Conservation (phyloP, 2,329 filamentous ascomycete genomes). For the Sordariomycetes sp. region DNA sequence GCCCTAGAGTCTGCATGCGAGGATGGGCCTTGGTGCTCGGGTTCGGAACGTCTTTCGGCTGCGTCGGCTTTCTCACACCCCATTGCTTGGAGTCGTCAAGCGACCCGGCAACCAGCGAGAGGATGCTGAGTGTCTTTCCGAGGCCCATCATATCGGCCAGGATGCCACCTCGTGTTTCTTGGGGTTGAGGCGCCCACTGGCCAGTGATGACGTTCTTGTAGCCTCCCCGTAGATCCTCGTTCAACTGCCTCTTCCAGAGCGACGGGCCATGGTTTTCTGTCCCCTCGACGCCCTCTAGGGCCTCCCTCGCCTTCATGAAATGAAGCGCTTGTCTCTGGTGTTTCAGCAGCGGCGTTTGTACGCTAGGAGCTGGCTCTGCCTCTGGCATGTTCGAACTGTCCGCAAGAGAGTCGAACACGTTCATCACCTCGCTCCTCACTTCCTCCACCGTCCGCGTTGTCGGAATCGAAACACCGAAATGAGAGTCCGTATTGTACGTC, state of each 20-base stretch:
- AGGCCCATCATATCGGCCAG: slow-evolving; percentile 81
- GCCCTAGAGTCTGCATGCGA: slow-evolving; percentile 21
- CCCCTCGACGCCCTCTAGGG: slow-evolving; percentile 42
- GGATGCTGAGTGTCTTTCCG: slow-evolving; percentile 76
- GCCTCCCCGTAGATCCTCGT: slow-evolving; percentile 11
- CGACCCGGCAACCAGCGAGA: slow-evolving; percentile 62
- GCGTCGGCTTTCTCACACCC: slow-evolving; percentile 36
- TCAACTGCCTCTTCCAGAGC: slow-evolving; percentile 55
- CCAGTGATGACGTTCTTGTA: slow-evolving; percentile 84
- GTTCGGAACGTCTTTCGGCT: slow-evolving; percentile 27
- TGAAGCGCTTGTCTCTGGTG: slow-evolving; percentile 86
- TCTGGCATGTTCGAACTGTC: slow-evolving; percentile 63
- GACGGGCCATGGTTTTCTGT: slow-evolving; percentile 52
- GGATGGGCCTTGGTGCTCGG: slow-evolving; percentile 17
- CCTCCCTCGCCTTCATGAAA: slow-evolving; percentile 75
- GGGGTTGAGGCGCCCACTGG: slow-evolving; percentile 39
- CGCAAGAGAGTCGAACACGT: slow-evolving; percentile 76
- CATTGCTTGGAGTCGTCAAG: slow-evolving; percentile 50
- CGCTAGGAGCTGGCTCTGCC: slow-evolving; percentile 47
- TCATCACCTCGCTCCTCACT: slow-evolving; percentile 69
- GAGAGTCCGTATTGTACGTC: slow-evolving; percentile 17
- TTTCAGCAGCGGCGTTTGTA: slow-evolving; percentile 57
- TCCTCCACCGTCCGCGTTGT: slow-evolving; percentile 64
- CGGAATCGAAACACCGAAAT: slow-evolving; percentile 13
- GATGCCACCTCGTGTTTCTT: slow-evolving; percentile 59